These are phyloP conservation scores for Scalesia atractyloides DNA, from an alignment of 129 eudicot species.

Conservation along the genomic window DNA sequence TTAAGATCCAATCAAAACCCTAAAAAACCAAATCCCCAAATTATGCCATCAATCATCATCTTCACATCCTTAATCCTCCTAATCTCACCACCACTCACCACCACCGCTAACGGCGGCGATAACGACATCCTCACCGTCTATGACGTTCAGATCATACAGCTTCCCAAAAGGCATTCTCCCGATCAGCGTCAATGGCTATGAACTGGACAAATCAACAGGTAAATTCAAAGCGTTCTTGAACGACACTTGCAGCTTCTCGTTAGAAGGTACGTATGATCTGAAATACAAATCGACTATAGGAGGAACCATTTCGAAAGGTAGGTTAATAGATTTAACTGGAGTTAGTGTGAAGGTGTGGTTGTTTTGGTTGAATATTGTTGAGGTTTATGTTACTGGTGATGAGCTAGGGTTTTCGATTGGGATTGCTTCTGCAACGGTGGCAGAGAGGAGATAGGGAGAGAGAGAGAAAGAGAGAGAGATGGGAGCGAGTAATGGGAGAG, in stretches of 20 bases:
- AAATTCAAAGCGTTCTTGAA: slow-evolving; percentile 54
- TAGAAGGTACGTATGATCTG: slow-evolving; percentile 73
- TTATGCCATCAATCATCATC: slow-evolving; percentile 32
- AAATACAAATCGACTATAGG: slow-evolving; percentile 56
- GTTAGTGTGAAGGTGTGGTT: slow-evolving; percentile 65
- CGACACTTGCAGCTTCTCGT: slow-evolving; percentile 59
- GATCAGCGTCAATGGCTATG: slow-evolving; percentile 54
- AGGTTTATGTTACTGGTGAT: slow-evolving; percentile 48
- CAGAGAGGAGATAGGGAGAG: too few species aligned
- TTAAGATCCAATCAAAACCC: slow-evolving; percentile 12
- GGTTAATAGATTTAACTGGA: slow-evolving; percentile 50
- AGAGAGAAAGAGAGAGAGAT: too few species aligned
- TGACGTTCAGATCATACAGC: slow-evolving; percentile 51
- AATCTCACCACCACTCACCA: slow-evolving; percentile 19
- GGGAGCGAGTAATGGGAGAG: too few species aligned
- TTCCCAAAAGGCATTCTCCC: slow-evolving; percentile 86
- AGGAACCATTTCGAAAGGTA: slow-evolving; percentile 50
- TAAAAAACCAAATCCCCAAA: background rate
- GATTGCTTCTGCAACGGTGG: slow-evolving; percentile 69
- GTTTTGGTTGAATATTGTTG: slow-evolving; percentile 72
- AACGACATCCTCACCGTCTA: slow-evolving; percentile 46
- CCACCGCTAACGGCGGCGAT: background rate
- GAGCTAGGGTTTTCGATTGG: slow-evolving; percentile 79
- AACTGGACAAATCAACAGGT: slow-evolving; percentile 58
- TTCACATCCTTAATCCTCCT: slow-evolving; percentile 32